phyloP scores from a whole-genome alignment of 2,329 filamentous ascomycete species.

The Amauroascus verrucosus region DNA sequence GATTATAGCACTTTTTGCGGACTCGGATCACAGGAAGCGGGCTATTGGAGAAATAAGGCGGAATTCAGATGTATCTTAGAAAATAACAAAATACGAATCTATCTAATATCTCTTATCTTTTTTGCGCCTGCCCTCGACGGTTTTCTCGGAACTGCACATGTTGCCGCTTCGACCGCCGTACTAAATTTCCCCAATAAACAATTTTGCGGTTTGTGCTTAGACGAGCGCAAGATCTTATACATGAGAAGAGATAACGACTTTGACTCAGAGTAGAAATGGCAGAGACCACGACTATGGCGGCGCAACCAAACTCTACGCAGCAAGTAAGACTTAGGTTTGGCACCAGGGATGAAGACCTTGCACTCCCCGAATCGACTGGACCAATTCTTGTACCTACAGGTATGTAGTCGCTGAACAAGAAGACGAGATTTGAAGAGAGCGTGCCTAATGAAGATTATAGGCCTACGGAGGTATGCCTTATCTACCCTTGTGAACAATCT shows the following conservation, averaged over 20 bases:
- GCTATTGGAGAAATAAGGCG: conserved; percentile 49
- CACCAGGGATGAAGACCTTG: conserved; percentile 44
- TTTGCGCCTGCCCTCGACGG: background rate
- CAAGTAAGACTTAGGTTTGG: conserved; percentile 48
- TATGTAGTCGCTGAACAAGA: conserved; percentile 25
- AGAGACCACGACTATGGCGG: background rate
- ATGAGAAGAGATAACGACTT: no score
- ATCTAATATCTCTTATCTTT: no score
- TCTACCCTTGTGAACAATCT: conserved; percentile 55
- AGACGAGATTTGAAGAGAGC: background rate
- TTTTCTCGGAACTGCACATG: conserved; percentile 22
- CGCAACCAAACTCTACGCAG: conserved; percentile 20
- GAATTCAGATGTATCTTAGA: conserved; percentile 18
- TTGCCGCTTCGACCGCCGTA: conserved; percentile 35
- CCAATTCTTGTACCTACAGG: conserved; percentile 50
- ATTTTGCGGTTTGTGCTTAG: conserved; percentile 12
- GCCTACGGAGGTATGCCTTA: conserved; percentile 48
- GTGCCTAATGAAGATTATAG: conserved; percentile 24
- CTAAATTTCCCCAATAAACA: conserved; percentile 24
- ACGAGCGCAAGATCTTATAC: no score
- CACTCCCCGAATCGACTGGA: conserved; percentile 45
- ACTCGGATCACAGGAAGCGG: conserved; percentile 48
- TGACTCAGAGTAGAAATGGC: no score
- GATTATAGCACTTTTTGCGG: conserved; percentile 55
- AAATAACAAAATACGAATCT: conserved; percentile 1